Conservation (phyloP, 2,329 filamentous ascomycete genomes). For the Pyrenochaeta sp. region DNA sequence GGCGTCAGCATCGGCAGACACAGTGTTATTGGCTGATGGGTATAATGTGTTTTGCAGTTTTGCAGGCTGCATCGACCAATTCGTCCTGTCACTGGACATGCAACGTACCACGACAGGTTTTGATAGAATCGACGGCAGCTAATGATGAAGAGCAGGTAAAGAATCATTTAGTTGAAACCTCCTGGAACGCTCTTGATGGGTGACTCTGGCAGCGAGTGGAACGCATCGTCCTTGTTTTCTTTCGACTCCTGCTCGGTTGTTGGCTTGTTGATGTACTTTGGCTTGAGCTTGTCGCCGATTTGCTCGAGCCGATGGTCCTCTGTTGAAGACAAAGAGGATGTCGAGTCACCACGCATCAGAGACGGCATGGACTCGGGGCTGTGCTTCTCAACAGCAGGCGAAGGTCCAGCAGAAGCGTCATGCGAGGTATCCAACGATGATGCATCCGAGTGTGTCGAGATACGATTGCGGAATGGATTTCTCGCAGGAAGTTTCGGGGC, state of each 20-base stretch:
- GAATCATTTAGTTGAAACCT: constrained; percentile 30
- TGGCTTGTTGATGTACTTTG: constrained; percentile 28
- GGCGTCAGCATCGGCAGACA: neutral
- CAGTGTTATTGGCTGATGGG: neutral
- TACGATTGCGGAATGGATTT: constrained; percentile 68
- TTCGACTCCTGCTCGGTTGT: constrained; percentile 24
- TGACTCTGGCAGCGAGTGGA: constrained; percentile 53
- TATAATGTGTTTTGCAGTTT: neutral
- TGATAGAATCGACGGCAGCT: too few relatives aligned
- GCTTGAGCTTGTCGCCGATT: constrained; percentile 35
- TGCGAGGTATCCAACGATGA: constrained; percentile 27
- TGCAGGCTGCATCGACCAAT: too few relatives aligned
- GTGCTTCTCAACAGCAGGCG: constrained; percentile 32
- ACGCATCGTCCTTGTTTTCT: constrained; percentile 48
- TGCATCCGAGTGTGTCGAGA: constrained; percentile 44
- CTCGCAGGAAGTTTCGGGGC: constrained; percentile 80
- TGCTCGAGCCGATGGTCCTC: constrained; percentile 43
- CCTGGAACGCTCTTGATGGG: constrained; percentile 43
- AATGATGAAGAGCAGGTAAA: too few relatives aligned
- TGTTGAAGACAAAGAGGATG: constrained; percentile 42
- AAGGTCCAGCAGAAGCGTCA: constrained; percentile 28
- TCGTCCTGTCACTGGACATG: too few relatives aligned
- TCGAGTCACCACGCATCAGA: constrained; percentile 45
- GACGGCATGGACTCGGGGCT: constrained; percentile 47
- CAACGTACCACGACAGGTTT: too few relatives aligned